Conservation (phyloP, 2,329 filamentous ascomycete genomes). For the Colletotrichum agaves region DNA sequence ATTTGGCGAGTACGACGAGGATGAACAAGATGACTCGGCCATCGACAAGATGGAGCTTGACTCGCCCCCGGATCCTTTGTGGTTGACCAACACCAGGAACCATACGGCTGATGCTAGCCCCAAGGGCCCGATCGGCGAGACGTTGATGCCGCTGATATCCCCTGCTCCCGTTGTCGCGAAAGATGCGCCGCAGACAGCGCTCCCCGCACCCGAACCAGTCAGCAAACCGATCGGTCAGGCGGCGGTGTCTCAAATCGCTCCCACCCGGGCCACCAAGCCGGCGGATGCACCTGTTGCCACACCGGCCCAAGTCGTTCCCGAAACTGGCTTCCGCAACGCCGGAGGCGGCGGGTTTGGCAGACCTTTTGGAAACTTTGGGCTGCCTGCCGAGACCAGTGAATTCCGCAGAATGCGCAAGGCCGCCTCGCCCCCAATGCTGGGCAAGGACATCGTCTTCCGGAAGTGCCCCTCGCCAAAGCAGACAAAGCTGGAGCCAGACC, state of each 20-base stretch:
- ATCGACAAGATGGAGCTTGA: conserved; percentile 56
- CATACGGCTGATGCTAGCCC: conserved; percentile 25
- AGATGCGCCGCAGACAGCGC: conserved; percentile 17
- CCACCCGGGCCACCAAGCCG: conserved; percentile 9
- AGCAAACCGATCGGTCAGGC: conserved; percentile 25
- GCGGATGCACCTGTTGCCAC: conserved; percentile 40
- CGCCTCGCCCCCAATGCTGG: conserved; percentile 87
- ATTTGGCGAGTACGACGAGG: conserved; percentile 41
- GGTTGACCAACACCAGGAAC: conserved; percentile 51
- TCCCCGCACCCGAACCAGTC: conserved; percentile 21
- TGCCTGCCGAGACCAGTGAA: conserved; percentile 48
- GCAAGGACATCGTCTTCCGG: conserved; percentile 82
- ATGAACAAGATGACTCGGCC: conserved; percentile 49
- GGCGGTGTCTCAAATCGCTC: conserved; percentile 22
- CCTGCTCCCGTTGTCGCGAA: conserved; percentile 11
- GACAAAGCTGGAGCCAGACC: conserved; percentile 84
- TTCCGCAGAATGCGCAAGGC: conserved; percentile 61
- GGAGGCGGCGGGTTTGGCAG: conserved; percentile 52
- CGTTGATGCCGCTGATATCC: conserved; percentile 34
- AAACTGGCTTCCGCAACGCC: conserved; percentile 53
- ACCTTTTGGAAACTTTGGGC: conserved; percentile 54
- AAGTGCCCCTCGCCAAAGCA: conserved; percentile 84
- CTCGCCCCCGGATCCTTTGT: conserved; percentile 53
- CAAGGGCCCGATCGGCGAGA: conserved; percentile 36
- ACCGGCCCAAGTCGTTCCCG: conserved; percentile 50